phyloP scores from a whole-genome alignment of 345 rosid species.

The Capsella bursapastoris region DNA sequence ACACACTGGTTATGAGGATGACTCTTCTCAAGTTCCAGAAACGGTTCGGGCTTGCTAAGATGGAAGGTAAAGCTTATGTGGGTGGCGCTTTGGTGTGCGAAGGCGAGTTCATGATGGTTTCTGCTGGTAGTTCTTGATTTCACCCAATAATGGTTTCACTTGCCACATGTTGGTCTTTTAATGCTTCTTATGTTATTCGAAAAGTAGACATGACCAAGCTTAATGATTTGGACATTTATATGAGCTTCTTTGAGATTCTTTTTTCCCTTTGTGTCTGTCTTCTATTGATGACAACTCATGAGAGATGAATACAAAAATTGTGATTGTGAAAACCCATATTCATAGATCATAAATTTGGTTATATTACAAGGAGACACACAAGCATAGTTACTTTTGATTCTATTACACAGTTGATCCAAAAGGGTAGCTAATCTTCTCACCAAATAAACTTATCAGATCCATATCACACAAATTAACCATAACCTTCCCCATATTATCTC shows the following conservation, averaged over 20 bases:
- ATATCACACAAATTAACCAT: slow-evolving; percentile 15
- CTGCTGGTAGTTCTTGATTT: slow-evolving; percentile 35
- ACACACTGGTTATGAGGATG: slow-evolving; percentile 94
- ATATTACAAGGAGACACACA: slow-evolving; percentile 30
- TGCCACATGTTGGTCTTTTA: background rate
- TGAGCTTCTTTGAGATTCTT: background rate
- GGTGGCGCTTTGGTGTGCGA: slow-evolving; percentile 81
- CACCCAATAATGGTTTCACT: background rate
- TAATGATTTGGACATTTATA: background rate
- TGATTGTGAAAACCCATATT: slow-evolving; percentile 9
- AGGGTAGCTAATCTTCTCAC: slow-evolving; percentile 22
- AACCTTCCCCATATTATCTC: background rate
- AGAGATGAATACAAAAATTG: background rate
- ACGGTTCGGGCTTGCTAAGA: slow-evolving; percentile 87
- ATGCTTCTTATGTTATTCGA: background rate
- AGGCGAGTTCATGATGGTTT: slow-evolving; percentile 85
- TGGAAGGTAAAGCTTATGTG: slow-evolving; percentile 96
- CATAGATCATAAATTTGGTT: slow-evolving; percentile 24
- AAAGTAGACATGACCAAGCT: slow-evolving; percentile 26
- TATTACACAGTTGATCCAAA: slow-evolving; percentile 28
- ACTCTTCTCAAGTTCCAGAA: slow-evolving; percentile 79
- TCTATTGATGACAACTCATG: background rate
- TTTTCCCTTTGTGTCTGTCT: background rate
- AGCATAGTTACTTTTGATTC: background rate
- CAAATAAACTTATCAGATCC: background rate